Conservation (phyloP, 2,329 filamentous ascomycete species). For the Aureobasidium musti region DNA sequence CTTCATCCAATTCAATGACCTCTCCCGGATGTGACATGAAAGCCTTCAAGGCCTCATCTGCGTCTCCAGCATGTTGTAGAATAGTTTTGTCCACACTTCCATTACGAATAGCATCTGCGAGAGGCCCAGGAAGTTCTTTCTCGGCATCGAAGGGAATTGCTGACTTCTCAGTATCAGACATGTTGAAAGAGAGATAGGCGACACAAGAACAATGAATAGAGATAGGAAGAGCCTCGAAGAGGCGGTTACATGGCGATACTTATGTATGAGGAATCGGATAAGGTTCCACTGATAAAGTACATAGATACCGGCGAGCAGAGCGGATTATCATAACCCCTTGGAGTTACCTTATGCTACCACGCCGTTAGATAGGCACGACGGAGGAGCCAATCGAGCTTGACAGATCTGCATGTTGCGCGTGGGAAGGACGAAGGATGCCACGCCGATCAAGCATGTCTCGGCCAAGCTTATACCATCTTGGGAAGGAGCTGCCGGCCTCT, state of each 20-base stretch:
- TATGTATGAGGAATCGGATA: not conserved
- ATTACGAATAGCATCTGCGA: slow-evolving; percentile 36
- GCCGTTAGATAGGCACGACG: slow-evolving; percentile 22
- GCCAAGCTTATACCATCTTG: slow-evolving; percentile 20
- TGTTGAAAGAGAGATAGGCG: not conserved
- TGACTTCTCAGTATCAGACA: not conserved
- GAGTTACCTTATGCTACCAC: slow-evolving; percentile 12
- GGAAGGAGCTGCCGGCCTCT: not conserved
- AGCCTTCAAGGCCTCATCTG: slow-evolving; percentile 62
- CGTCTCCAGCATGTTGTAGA: slow-evolving; percentile 58
- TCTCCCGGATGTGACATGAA: slow-evolving; percentile 53
- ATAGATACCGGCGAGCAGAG: slow-evolving; percentile 15
- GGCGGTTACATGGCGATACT: not conserved
- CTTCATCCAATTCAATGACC: slow-evolving; percentile 56
- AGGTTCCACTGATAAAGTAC: slow-evolving; percentile 1
- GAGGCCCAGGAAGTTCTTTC: slow-evolving; percentile 34
- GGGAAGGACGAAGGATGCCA: not conserved
- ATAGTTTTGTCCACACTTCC: slow-evolving; percentile 41
- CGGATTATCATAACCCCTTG: slow-evolving; percentile 9
- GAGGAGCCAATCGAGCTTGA: slow-evolving; percentile 8
- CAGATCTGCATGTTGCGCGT: not conserved
- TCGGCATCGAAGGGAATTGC: slow-evolving; percentile 33
- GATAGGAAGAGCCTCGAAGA: not conserved
- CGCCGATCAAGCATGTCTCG: slow-evolving; percentile 1
- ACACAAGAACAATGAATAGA: not conserved